phyloP scores from a whole-genome alignment of 257 asterid genomes.

The Anisodus acutangulus region DNA sequence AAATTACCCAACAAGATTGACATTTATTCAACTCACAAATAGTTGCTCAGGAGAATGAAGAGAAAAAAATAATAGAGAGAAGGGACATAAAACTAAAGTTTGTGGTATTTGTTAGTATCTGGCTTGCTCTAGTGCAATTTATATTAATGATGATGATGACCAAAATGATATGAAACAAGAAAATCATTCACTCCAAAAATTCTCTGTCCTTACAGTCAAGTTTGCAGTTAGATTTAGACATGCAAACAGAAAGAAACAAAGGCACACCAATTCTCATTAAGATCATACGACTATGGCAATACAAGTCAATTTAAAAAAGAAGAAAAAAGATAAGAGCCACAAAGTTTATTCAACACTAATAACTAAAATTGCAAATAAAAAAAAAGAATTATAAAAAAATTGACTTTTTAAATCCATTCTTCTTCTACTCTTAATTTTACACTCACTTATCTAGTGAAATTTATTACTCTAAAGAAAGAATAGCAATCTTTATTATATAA shows the following conservation, averaged over 20 bases:
- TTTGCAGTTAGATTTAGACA: conserved; percentile 48
- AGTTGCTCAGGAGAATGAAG: background rate
- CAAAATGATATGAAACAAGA: conserved; percentile 33
- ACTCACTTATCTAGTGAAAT: background rate
- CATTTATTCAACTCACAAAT: conserved; percentile 14
- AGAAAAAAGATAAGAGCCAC: background rate
- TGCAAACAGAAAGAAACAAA: conserved; percentile 45
- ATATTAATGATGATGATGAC: conserved; percentile 30
- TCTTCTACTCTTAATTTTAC: background rate
- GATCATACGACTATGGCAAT: background rate
- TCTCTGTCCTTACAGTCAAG: conserved; percentile 45
- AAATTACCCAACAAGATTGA: conserved; percentile 17
- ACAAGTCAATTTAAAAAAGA: background rate
- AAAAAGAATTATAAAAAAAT: conserved; percentile 27
- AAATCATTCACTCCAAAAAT: conserved; percentile 39
- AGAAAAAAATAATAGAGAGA: background rate
- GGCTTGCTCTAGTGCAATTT: conserved; percentile 28
- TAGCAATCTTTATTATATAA: background rate
- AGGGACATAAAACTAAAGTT: conserved; percentile 26
- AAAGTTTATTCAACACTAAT: conserved; percentile 15
- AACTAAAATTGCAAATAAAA: background rate
- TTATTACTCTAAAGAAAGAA: background rate
- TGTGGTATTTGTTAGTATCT: conserved; percentile 28
- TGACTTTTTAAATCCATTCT: conserved; percentile 23
- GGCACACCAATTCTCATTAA: conserved; percentile 37